A percentile compares a stretch with the other conserved stretches of the same genome.
phyloP scores from a whole-genome alignment of 2,329 filamentous ascomycete genomes.

The Pyricularia sp. region DNA sequence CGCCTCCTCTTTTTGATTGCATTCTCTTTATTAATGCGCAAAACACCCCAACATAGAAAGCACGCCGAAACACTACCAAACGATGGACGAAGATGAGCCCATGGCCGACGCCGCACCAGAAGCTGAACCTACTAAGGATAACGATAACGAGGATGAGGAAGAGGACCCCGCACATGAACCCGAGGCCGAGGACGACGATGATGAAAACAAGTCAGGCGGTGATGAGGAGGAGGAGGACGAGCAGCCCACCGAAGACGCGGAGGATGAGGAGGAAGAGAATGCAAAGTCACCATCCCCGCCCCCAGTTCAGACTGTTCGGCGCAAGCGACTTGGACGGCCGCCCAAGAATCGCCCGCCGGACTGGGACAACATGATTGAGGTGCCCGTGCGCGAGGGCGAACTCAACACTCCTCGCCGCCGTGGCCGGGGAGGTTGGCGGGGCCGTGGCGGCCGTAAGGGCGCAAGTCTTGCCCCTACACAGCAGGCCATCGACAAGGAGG shows the following conservation, averaged over 20 bases:
- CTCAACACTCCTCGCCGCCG: constrained; percentile 47
- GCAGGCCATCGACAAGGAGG: constrained; percentile 85
- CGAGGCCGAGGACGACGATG: constrained; percentile 23
- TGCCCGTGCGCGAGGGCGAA: constrained; percentile 34
- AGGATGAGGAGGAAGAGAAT: constrained; percentile 20
- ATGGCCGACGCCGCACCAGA: constrained; percentile 26
- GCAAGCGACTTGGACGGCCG: constrained; percentile 70
- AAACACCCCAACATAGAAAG: constrained; percentile 23
- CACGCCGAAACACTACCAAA: constrained; percentile 29
- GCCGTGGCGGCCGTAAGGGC: constrained; percentile 52
- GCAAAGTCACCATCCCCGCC: constrained; percentile 40
- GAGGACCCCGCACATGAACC: constrained; percentile 22
- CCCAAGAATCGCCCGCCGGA: constrained; percentile 75
- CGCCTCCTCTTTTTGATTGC: not conserved
- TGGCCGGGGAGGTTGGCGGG: constrained; percentile 59
- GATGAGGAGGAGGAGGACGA: constrained; percentile 26
- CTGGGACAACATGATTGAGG: constrained; percentile 53
- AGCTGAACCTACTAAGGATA: constrained; percentile 22
- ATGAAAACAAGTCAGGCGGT: constrained; percentile 12
- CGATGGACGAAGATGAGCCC: constrained; percentile 30
- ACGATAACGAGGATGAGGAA: constrained; percentile 26
- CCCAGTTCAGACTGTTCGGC: constrained; percentile 52
- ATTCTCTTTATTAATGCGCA: not conserved
- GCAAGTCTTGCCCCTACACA: constrained; percentile 65
- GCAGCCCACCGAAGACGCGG: constrained; percentile 18